A percentile compares a stretch with the other conserved stretches of the same genome.
Evolutionary conservation across 495 filamentous ascomycete genomes (phyloP).

Genomic region (Clavariopsis aquatica): DNA sequence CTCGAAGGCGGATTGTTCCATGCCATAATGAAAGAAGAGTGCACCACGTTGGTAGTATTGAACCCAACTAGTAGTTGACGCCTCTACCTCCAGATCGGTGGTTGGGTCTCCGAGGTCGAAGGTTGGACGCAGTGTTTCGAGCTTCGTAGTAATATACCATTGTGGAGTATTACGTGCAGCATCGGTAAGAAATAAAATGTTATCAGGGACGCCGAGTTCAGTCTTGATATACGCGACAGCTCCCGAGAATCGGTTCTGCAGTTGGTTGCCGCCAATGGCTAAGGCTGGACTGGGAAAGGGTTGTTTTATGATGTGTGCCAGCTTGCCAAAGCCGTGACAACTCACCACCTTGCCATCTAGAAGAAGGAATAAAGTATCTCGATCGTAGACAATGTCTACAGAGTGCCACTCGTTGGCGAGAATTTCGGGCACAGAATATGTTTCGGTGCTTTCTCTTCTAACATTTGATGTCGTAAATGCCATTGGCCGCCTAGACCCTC

Average conservation of each 20-base stretch:
- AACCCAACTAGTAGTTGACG: neutral
- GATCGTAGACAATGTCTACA: slow-evolving; percentile 14
- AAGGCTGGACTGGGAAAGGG: neutral
- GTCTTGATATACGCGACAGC: slow-evolving; percentile 8
- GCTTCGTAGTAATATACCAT: slow-evolving; percentile 22
- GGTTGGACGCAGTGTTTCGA: slow-evolving; percentile 7
- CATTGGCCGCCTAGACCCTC: neutral
- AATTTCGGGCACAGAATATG: neutral
- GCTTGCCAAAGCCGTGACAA: slow-evolving; percentile 11
- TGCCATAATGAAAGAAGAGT: slow-evolving; percentile 5
- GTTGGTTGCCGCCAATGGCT: neutral
- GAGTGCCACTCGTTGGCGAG: slow-evolving; percentile 10
- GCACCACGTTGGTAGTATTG: slow-evolving; percentile 5
- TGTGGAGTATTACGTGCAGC: slow-evolving; percentile 3
- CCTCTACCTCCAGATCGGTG: neutral
- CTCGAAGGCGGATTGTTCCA: slow-evolving; percentile 8
- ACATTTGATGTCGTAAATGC: neutral
- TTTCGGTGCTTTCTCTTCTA: neutral
- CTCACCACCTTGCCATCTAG: slow-evolving; percentile 2
- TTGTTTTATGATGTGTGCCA: neutral
- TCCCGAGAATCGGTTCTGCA: neutral
- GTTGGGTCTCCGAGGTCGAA: slow-evolving; percentile 10
- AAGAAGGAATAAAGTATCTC: slow-evolving; percentile 8
- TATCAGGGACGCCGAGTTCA: neutral
- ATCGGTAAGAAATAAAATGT: neutral